Evolutionary conservation across 2,329 filamentous ascomycete genomes (phyloP).

Genomic region (Paracamarosporium sp.): DNA sequence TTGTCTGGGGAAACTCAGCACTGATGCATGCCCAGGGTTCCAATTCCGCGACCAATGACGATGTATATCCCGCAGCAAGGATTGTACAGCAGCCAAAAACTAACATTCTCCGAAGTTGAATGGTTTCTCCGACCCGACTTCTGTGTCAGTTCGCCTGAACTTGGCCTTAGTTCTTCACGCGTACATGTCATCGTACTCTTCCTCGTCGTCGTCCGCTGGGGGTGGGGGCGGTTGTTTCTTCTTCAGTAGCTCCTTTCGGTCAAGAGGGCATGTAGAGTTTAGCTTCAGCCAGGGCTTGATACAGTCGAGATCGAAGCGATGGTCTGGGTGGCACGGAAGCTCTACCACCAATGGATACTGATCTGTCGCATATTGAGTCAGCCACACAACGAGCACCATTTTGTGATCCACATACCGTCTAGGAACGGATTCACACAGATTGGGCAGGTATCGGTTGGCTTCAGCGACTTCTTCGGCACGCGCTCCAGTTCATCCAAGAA

Average conservation of each 20-base stretch:
- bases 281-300: slow-evolving; percentile 70
- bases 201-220: slow-evolving; percentile 59
- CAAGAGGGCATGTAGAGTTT: slow-evolving; percentile 69
- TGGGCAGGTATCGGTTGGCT: slow-evolving; percentile 61
- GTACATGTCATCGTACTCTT: slow-evolving; percentile 60
- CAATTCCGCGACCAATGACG: too few species aligned
- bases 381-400: slow-evolving; percentile 11
- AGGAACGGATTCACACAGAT: slow-evolving; percentile 68
- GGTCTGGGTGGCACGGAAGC: slow-evolving; percentile 66
- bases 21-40: background rate
- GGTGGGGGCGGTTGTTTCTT: slow-evolving; percentile 51
- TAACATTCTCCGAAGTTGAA: background rate
- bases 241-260: slow-evolving; percentile 65
- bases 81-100: background rate
- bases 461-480: slow-evolving; percentile 63
- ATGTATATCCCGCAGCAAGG: background rate
- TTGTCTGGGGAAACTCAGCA: background rate
- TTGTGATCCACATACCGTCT: slow-evolving; percentile 53
- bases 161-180: slow-evolving; percentile 36
- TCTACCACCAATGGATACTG: slow-evolving; percentile 68
- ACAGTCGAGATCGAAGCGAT: slow-evolving; percentile 70
- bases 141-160: background rate
- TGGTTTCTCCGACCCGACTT: background rate
- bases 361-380: slow-evolving; percentile 46
- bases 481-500: slow-evolving; percentile 67